phyloP scores from a whole-genome alignment of 1,139 yeast genomes.

The Scheffersomyces cryptocercus region DNA sequence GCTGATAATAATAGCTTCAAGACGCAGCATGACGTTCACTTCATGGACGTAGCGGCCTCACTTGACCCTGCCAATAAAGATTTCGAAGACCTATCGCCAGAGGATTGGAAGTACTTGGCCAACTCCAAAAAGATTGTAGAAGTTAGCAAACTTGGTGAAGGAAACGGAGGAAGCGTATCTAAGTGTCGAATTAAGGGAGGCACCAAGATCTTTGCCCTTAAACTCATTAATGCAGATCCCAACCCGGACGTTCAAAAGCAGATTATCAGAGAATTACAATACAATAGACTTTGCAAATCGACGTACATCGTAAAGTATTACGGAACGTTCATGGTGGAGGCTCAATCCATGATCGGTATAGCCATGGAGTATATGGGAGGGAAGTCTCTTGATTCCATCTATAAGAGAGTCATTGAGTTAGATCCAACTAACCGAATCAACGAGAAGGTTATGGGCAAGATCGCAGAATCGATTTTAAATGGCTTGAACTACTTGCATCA shows the following conservation, averaged over 20 bases:
- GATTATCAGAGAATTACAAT: slow-evolving; percentile 84
- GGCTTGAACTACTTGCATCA: slow-evolving; percentile 89
- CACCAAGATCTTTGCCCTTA: slow-evolving; percentile 75
- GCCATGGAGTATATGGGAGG: slow-evolving; percentile 99
- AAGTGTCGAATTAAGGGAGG: slow-evolving; percentile 55
- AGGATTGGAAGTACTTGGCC: slow-evolving; percentile 74
- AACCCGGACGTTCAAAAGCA: slow-evolving; percentile 85
- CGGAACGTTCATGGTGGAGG: slow-evolving; percentile 83
- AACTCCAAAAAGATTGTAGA: slow-evolving; percentile 59
- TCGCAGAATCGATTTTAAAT: slow-evolving; percentile 79
- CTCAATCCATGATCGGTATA: slow-evolving; percentile 74
- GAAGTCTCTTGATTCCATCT: slow-evolving; percentile 85
- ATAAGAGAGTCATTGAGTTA: slow-evolving; percentile 59
- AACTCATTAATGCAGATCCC: slow-evolving; percentile 72
- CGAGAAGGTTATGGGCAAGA: slow-evolving; percentile 86
- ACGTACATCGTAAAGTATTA: slow-evolving; percentile 87
- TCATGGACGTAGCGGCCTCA: background rate
- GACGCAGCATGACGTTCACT: background rate
- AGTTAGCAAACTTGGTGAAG: slow-evolving; percentile 81
- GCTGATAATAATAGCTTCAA: background rate
- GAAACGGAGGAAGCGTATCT: slow-evolving; percentile 89
- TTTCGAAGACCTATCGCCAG: slow-evolving; percentile 65
- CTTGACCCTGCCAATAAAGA: slow-evolving; percentile 4
- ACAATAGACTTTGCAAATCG: slow-evolving; percentile 78
- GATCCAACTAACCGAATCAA: slow-evolving; percentile 82